Conservation (phyloP, 108 stramenopile genomes). For the Fistulifera pelliculosa region DNA sequence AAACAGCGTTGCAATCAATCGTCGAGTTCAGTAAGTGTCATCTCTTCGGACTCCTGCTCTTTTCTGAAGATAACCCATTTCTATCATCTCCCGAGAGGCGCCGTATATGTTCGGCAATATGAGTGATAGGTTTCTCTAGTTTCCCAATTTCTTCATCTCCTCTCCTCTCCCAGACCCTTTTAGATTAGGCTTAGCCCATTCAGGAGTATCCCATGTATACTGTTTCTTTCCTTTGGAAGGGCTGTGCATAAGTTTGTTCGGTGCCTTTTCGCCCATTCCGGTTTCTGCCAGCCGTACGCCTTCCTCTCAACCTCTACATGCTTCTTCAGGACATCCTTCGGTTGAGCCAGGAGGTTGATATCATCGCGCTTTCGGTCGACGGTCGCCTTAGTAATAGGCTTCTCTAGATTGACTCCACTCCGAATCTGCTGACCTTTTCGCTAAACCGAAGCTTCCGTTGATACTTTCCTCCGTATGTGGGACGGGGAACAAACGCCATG, state of each 20-base stretch:
- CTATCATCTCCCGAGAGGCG: background rate
- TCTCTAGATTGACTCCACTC: conserved; percentile 5
- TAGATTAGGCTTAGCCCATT: conserved; percentile 6
- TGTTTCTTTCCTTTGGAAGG: background rate
- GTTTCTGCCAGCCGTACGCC: conserved; percentile 2
- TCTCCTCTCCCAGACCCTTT: background rate
- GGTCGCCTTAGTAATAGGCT: conserved; percentile 13
- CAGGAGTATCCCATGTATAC: conserved; percentile 1
- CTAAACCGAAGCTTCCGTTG: conserved; percentile 7
- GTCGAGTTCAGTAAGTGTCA: no score
- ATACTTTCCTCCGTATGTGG: background rate
- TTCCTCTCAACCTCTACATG: background rate
- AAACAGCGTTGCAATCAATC: no score
- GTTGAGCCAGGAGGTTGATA: conserved; percentile 5
- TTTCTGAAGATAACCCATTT: no score
- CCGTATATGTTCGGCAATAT: background rate
- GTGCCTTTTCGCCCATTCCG: conserved; percentile 9
- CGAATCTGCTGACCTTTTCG: conserved; percentile 2
- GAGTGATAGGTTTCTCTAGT: background rate
- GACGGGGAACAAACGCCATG: background rate
- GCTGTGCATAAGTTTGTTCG: conserved; percentile 4
- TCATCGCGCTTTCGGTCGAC: conserved; percentile 3
- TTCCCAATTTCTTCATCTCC: conserved; percentile 1
- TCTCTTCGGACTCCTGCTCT: no score
- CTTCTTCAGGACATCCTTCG: background rate